Percentiles rank a stretch among this genome's conserved stretches.
phyloP scores from a whole-genome alignment of 2,329 filamentous ascomycete genomes.

The Blumeria hordei region DNA sequence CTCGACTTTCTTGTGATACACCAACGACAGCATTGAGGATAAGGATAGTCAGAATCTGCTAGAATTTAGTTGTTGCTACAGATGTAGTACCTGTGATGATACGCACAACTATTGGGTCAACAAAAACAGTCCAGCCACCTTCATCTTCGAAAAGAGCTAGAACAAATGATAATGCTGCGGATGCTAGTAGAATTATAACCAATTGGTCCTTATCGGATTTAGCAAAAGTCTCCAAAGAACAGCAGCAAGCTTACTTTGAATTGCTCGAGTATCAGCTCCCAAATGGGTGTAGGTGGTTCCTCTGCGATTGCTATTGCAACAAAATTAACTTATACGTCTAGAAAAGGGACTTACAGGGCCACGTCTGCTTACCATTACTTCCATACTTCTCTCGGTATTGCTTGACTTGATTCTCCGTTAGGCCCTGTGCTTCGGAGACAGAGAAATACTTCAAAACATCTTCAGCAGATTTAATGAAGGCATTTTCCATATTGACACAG shows the following conservation, averaged over 20 bases:
- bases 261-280: constrained; percentile 91
- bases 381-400: constrained; percentile 33
- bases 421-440: constrained; percentile 28
- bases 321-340: constrained; percentile 7
- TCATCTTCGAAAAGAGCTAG: constrained; percentile 82
- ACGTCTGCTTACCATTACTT: constrained; percentile 32
- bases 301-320: constrained; percentile 41
- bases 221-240: background rate
- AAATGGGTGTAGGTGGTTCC: constrained; percentile 85
- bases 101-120: constrained; percentile 82
- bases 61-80: constrained; percentile 5
- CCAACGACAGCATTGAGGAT: constrained; percentile 93
- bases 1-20: constrained; percentile 94
- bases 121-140: constrained; percentile 89
- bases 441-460: constrained; percentile 34
- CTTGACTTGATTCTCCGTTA: constrained; percentile 33
- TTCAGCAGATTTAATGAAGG: constrained; percentile 31
- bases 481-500: constrained; percentile 29
- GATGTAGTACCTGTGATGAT: background rate
- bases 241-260: constrained; percentile 38
- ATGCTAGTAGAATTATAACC: constrained; percentile 81
- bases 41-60: constrained; percentile 80
- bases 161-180: constrained; percentile 79
- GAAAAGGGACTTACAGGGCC: constrained; percentile 4
- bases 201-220: constrained; percentile 43